Evolutionary conservation across 2,329 filamentous ascomycete genomes (phyloP), one percentile per base, ranked within the genome.

Genomic region (Davidsoniella neocaledoniae): DNA sequence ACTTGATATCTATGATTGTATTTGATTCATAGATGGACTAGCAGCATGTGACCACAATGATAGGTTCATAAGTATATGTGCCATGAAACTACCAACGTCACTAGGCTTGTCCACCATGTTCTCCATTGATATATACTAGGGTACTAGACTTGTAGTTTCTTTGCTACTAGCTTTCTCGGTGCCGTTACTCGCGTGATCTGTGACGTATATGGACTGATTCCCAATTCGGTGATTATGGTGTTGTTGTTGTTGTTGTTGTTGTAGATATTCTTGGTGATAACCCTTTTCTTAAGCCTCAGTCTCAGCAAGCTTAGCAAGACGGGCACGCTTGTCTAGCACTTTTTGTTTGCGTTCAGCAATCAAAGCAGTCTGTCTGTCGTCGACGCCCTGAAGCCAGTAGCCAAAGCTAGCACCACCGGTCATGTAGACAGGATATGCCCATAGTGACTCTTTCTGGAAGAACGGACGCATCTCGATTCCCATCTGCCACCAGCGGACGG

Each of bases 381-480:
- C 86, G 51, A 96, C 85, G 55, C 86, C 85, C 70, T 88, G 81
- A 58, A 98, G 72, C 87, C 90, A 98, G 74, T 95, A 95, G 58
- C 91, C 91, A 68, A 96, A 95, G 68, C 83, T 86, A 58, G 81
- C 88, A 59, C 88, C 88, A 55, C 86, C 77, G 58, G 76, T 76
- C 53, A 81, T 88, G 68, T 91, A 98, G 58, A 90, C 68, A 50
- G 91, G 91, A 71, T 94, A 98, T 47, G 79, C 86, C 83, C 86
- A 93, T 61, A 94, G 77, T 50, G 83, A 83, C 63, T 82, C 74
- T 61, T 74, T 78, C 68, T 83, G 81, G 75, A 96, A 86, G 66
- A 95, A 81, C 48, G 90, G 91, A 55, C 88, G 86, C 87, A 94
- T 94, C 72, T 98, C 87, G 65, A 98, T 91, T 62, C 90, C 91